A percentile compares a stretch with the other conserved stretches of the same genome.
Conservation (phyloP, 495 filamentous ascomycete genomes). For the Cryomyces minteri region DNA sequence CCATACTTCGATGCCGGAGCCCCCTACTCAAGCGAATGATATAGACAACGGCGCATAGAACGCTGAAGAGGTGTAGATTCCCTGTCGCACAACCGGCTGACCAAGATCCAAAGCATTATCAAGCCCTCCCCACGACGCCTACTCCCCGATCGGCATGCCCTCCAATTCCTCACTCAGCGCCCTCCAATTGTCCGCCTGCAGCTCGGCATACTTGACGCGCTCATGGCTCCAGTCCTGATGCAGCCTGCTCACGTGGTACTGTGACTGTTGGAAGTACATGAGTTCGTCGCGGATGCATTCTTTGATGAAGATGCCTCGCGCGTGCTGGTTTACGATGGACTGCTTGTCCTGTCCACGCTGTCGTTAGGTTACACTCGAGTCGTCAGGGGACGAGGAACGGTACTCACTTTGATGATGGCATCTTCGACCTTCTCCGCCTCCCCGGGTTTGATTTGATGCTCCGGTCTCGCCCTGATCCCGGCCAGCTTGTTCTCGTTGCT, state of each 20-base stretch:
- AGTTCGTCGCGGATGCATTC: slow-evolving; percentile 90
- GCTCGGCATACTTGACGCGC: slow-evolving; percentile 88
- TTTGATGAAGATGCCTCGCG: slow-evolving; percentile 81
- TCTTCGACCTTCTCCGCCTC: slow-evolving; percentile 89
- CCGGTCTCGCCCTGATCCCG: slow-evolving; percentile 48
- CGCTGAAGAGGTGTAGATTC: too few species aligned
- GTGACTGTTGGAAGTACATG: slow-evolving; percentile 66
- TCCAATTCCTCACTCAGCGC: slow-evolving; percentile 75
- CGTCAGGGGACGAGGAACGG: not conserved
- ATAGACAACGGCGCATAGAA: too few species aligned
- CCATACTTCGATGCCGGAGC: too few species aligned
- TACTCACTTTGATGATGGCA: slow-evolving; percentile 64
- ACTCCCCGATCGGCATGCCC: slow-evolving; percentile 86
- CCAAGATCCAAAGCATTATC: not conserved
- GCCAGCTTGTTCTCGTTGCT: slow-evolving; percentile 66
- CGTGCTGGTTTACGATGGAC: slow-evolving; percentile 84
- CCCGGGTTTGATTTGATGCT: slow-evolving; percentile 55
- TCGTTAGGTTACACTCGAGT: not conserved
- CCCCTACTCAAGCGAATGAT: too few species aligned
- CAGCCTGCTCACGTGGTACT: slow-evolving; percentile 76
- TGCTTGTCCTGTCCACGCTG: slow-evolving; percentile 56
- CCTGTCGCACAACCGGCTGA: not conserved
- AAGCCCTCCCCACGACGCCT: slow-evolving; percentile 1
- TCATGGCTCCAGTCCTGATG: slow-evolving; percentile 97
- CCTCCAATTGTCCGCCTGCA: slow-evolving; percentile 89